Evolutionary conservation across 2,329 filamentous ascomycete genomes (phyloP).

Genomic region (Curvularia lunata): DNA sequence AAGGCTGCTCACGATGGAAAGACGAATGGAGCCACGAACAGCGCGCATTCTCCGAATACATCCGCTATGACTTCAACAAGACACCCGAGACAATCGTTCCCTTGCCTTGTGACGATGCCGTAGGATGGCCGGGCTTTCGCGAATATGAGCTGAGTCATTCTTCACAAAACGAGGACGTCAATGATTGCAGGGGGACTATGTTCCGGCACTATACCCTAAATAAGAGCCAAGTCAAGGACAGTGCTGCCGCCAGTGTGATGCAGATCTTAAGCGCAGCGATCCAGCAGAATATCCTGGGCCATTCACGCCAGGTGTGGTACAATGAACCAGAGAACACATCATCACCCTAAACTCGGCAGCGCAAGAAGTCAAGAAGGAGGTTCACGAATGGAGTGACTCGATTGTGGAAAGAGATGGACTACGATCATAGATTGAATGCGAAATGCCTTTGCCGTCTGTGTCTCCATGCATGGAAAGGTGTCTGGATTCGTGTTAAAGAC

Average conservation of each 20-base stretch:
- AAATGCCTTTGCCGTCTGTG: neutral
- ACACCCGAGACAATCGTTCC: constrained; percentile 33
- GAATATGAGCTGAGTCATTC: constrained; percentile 20
- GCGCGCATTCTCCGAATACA: constrained; percentile 42
- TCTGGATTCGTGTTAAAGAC: neutral
- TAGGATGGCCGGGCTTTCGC: constrained; percentile 41
- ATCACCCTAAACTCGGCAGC: constrained; percentile 1
- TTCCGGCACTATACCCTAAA: constrained; percentile 34
- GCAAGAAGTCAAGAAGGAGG: neutral
- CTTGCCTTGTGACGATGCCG: constrained; percentile 46
- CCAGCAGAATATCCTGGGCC: constrained; percentile 16
- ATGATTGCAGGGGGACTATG: constrained; percentile 39
- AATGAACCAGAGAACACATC: constrained; percentile 16
- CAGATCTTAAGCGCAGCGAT: constrained; percentile 20
- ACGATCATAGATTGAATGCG: neutral
- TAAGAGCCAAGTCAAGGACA: constrained; percentile 22
- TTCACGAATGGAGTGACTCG: neutral
- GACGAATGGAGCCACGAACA: constrained; percentile 43
- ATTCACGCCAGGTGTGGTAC: constrained; percentile 17
- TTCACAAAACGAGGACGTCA: constrained; percentile 4
- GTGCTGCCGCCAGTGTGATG: constrained; percentile 18
- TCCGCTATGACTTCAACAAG: constrained; percentile 43
- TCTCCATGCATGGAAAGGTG: neutral
- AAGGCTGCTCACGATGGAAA: constrained; percentile 38
- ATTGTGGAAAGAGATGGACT: constrained; percentile 3